Base-by-base conservation (phyloP, 192 early-diverging fungal species). In the Backusella circina region DNA sequence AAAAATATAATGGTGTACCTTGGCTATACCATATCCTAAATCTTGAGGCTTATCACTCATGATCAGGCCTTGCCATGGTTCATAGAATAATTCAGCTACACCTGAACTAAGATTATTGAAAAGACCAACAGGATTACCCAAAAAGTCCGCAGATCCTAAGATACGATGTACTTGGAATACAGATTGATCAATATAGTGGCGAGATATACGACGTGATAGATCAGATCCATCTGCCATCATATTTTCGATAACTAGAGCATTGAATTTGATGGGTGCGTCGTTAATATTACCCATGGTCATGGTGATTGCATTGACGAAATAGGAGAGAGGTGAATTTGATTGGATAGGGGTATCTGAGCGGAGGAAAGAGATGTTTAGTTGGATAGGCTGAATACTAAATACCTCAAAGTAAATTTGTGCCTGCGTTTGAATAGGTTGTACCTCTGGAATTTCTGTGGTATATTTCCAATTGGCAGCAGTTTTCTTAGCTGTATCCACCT, bases 261-360 rank as follows among this genome's bases (percentile, higher is more conserved):
- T 97, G 26, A 99, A 86, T 33, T 87, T 89, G 32, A 97, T 89
- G 0, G 97, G 95, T 10, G 96, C 95, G 80, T 93, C 93, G 84
- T 98, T 95, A 73, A 99, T 93, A 72, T 98, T 99, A 71, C 96
- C 98, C 38, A 99, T 90, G 15, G 97, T 96, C 95, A 97, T 96
- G 0, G 96, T 98, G 39, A 99, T 86, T 26, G 97, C 88, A 70
- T 95, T 93, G 67, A 90, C 85, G 36, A 95, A 84, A 39, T 93
- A 95, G 66, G 84, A 86, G 16, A 91, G 73, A 1, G 87, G 84
- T 68, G 85, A 84, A 32, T 80, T 83, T 18, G 77, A 78, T 41
- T 87, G 73, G 2, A 82, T 77, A 65, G 85, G 85, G 32, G 94
- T 92, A 31, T 72, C 75, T 30, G 95, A 95, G 73, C 96, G 86